Evolutionary conservation across 305 asterid genomes (phyloP).

Genomic region (Plantago coronopus): DNA sequence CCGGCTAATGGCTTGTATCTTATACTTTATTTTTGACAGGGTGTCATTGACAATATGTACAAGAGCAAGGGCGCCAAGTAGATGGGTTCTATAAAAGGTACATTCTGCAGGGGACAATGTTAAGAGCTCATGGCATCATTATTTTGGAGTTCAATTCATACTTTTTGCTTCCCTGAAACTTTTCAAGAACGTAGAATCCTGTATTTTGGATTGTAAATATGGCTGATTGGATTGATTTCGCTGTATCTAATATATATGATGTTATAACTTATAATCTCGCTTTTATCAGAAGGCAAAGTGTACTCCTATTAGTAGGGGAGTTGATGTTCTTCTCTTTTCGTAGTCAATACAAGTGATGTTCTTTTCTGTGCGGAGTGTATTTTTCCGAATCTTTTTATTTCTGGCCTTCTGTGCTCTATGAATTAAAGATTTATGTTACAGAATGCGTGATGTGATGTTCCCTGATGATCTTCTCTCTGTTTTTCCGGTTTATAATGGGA

Average conservation of each 20-base stretch:
- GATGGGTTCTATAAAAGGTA: constrained; percentile 15
- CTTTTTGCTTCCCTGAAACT: neutral
- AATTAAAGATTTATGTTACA: too few species aligned
- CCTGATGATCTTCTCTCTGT: neutral
- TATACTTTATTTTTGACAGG: constrained; percentile 35
- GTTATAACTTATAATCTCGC: neutral
- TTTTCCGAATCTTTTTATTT: neutral
- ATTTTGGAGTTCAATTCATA: neutral
- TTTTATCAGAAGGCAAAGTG: too few species aligned
- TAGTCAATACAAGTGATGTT: neutral
- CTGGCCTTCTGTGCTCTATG: too few species aligned
- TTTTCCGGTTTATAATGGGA: too few species aligned
- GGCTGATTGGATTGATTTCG: constrained; percentile 8
- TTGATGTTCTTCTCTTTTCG: neutral
- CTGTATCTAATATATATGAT: neutral
- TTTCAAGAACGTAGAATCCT: neutral
- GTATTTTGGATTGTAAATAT: constrained; percentile 22
- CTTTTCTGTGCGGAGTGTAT: neutral
- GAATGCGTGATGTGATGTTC: neutral
- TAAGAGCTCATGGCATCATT: constrained; percentile 3
- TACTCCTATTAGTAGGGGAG: too few species aligned
- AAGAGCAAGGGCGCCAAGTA: constrained; percentile 63
- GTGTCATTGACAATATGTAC: constrained; percentile 65
- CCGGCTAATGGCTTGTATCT: neutral
- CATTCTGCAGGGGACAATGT: neutral